Evolutionary conservation across 148 eudicot species (phyloP), one percentile per base, ranked within the genome.

Genomic region (Rhododendron griersonianum): DNA sequence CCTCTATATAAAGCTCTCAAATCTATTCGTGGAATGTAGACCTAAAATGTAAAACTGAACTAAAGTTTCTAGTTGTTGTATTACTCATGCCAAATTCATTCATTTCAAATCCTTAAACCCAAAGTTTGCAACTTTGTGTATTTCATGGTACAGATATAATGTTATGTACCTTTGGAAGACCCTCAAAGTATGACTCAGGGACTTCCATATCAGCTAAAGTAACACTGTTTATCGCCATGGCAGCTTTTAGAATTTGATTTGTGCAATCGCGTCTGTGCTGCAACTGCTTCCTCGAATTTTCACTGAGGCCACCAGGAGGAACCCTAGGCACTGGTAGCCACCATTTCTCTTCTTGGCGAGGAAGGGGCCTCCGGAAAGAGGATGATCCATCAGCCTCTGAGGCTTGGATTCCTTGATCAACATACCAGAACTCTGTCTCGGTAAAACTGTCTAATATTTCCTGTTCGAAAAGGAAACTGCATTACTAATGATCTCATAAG

Each of bases 281-380:
- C 86, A 94, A 76, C 83, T 88, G 88, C 79, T 94, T 94, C 82
- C 92, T 88, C 28, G 88, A 82, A 8, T 88, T 88, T 41, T 94
- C 95, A 39, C 84, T 89, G 7, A 92, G 92, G 83, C 96, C 96
- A 41, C 91, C 91, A 71, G 87, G 88, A 30, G 96, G 93, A 50
- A 94, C 94, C 3, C 93, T 90, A 48, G 95, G 95, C 74, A 91
- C 91, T n/a, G 96, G 96, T 37, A 94, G 87, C 96, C 96, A 94
- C 96, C 96, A 94, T 61, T 94, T 94, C 59, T 94, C 95, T 81
- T 90, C 92, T 90, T 93, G 93, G 35, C 88, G 87, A 35, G 90
- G 91, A 33, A 91, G 87, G 82, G 90, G 91, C 65, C 83, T 88
- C 75, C 92, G 88, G 78, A 91, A 88, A 16, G 94, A 92, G 77